These are phyloP conservation scores for Stipa capillata DNA, from an alignment of 176 grass and related monocot genomes.

Conservation along the genomic window DNA sequence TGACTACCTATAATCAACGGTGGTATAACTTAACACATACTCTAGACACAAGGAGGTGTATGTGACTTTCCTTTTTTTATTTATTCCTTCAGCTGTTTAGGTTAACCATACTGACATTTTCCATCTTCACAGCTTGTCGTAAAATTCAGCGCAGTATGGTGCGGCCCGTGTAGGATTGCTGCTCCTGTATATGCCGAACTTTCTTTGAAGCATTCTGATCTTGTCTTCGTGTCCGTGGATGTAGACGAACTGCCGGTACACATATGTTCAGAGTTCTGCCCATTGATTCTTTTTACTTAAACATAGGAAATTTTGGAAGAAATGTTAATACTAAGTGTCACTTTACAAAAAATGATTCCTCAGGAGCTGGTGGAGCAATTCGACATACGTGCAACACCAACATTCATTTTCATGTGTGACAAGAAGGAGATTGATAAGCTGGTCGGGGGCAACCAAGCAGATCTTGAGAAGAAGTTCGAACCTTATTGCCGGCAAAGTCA, in stretches of 20 bases:
- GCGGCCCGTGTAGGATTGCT: conserved; percentile 51
- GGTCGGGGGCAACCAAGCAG: conserved; percentile 45
- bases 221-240: conserved; percentile 63
- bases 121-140: conserved; percentile 42
- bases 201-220: conserved; percentile 47
- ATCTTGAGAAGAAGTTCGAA: conserved; percentile 60
- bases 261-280: not conserved
- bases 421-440: conserved; percentile 56
- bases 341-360: not conserved
- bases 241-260: conserved; percentile 60
- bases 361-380: conserved; percentile 56
- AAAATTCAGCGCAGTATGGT: conserved; percentile 78
- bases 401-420: conserved; percentile 64
- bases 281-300: not conserved
- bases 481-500: not conserved
- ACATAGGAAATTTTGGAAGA: not conserved
- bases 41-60: not conserved
- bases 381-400: conserved; percentile 61
- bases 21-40: not conserved
- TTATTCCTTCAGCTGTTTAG: not conserved
- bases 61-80: not conserved
- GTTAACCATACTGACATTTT: not conserved
- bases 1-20: not conserved
- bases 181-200: conserved; percentile 47
- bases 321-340: not conserved